A percentile compares a stretch with the other conserved stretches of the same genome.
Evolutionary conservation across 2,329 filamentous ascomycete genomes (phyloP).

Genomic region (Trichoderma sp.): DNA sequence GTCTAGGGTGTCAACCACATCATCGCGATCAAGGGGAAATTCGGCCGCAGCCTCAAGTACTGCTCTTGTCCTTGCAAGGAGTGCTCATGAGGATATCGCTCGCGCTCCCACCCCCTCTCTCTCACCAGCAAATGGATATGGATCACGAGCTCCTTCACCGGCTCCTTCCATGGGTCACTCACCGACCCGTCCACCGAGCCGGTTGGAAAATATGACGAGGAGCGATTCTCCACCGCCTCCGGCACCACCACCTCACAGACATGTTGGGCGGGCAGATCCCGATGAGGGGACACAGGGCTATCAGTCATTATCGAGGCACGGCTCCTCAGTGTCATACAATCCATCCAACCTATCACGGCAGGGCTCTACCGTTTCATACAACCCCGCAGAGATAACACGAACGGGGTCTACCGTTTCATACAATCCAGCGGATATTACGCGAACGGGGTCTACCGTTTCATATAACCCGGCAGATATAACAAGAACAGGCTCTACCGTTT

Average conservation of each 20-base stretch:
- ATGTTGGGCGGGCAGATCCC: slow-evolving; percentile 42
- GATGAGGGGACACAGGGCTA: slow-evolving; percentile 16
- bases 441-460: slow-evolving; percentile 37
- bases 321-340: slow-evolving; percentile 34
- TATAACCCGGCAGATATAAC: slow-evolving; percentile 25
- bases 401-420: slow-evolving; percentile 33
- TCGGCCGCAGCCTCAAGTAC: slow-evolving; percentile 19
- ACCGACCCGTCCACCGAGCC: slow-evolving; percentile 27
- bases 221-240: slow-evolving; percentile 70
- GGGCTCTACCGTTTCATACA: slow-evolving; percentile 36
- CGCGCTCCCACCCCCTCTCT: slow-evolving; percentile 23
- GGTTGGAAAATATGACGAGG: slow-evolving; percentile 31
- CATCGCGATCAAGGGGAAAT: slow-evolving; percentile 23
- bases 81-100: slow-evolving; percentile 23
- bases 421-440: slow-evolving; percentile 32
- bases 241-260: slow-evolving; percentile 79
- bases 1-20: slow-evolving; percentile 26
- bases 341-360: slow-evolving; percentile 35
- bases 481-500: slow-evolving; percentile 23
- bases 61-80: slow-evolving; percentile 31
- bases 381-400: slow-evolving; percentile 18
- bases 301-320: slow-evolving; percentile 29
- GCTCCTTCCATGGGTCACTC: slow-evolving; percentile 12
- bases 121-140: slow-evolving; percentile 30
- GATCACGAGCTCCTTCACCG: slow-evolving; percentile 24